These are phyloP conservation scores for Massariosphaeria phaeospora DNA, from an alignment of 495 filamentous ascomycete species.

Conservation along the genomic window DNA sequence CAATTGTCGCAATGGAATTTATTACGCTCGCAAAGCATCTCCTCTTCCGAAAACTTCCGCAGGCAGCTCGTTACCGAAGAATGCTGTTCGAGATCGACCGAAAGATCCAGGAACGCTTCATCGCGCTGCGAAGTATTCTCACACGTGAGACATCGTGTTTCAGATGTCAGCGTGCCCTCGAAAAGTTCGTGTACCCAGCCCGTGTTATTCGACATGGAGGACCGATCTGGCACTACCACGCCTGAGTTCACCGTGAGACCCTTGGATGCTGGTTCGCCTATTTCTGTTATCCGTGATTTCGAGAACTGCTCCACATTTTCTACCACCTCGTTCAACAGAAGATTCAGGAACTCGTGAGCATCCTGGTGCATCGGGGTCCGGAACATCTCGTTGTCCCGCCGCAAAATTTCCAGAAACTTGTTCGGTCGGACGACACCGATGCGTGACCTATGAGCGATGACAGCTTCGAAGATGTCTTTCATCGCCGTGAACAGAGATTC, in stretches of 20 bases:
- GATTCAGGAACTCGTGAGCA: slow-evolving; percentile 93
- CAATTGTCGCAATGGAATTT: slow-evolving; percentile 98
- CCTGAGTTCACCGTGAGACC: slow-evolving; percentile 21
- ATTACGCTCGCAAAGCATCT: slow-evolving; percentile 98
- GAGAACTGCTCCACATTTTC: slow-evolving; percentile 84
- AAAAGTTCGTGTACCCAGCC: slow-evolving; percentile 97
- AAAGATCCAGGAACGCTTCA: slow-evolving; percentile 91
- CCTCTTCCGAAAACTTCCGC: slow-evolving; percentile 91
- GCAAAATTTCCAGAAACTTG: slow-evolving; percentile 87
- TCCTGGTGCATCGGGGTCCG: slow-evolving; percentile 95
- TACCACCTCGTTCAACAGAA: slow-evolving; percentile 93
- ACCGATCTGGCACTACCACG: slow-evolving; percentile 17
- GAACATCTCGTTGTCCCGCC: slow-evolving; percentile 95
- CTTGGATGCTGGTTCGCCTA: slow-evolving; percentile 7
- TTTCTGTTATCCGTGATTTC: slow-evolving; percentile 41
- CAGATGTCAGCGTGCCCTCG: slow-evolving; percentile 88
- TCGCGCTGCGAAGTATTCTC: slow-evolving; percentile 93
- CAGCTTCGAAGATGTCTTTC: slow-evolving; percentile 92
- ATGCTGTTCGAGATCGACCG: slow-evolving; percentile 92
- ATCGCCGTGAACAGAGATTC: slow-evolving; percentile 90
- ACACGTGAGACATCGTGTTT: slow-evolving; percentile 94
- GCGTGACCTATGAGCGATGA: slow-evolving; percentile 74
- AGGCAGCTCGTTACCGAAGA: slow-evolving; percentile 94
- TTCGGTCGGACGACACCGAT: slow-evolving; percentile 90
- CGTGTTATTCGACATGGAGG: slow-evolving; percentile 28